Conservation (phyloP, 2,329 filamentous ascomycete species). For the Chrysoporthe austroafricana region DNA sequence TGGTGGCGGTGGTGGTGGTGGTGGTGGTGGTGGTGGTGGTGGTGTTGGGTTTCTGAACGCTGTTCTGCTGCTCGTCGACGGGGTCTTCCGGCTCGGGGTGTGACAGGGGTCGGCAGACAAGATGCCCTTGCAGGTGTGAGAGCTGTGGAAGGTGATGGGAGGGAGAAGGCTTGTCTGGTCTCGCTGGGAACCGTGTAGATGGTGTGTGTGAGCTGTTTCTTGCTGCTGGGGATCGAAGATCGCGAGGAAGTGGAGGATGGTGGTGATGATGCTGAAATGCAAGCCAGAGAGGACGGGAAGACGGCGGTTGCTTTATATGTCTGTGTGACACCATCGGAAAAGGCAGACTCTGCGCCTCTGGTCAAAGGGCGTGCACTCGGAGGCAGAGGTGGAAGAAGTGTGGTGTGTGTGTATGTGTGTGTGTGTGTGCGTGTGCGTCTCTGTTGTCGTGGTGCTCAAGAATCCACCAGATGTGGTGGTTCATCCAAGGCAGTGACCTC, state of each 20-base stretch:
- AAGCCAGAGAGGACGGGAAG: conserved; percentile 16
- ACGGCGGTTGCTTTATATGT: conserved; percentile 26
- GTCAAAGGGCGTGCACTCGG: conserved; percentile 23
- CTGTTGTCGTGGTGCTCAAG: conserved; percentile 16
- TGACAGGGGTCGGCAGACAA: neutral
- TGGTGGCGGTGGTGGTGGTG: neutral
- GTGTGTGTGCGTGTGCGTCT: neutral
- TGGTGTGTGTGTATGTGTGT: no score
- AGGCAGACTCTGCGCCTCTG: conserved; percentile 25
- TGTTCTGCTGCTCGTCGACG: neutral
- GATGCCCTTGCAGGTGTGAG: neutral
- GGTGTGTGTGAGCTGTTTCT: neutral
- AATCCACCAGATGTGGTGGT: conserved; percentile 20
- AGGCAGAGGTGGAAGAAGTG: conserved; percentile 22
- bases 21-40: conserved; percentile 3
- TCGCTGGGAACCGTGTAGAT: conserved; percentile 1
- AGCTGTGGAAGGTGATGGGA: neutral
- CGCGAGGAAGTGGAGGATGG: conserved; percentile 12
- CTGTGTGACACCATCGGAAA: conserved; percentile 18
- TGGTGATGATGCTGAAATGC: conserved; percentile 24
- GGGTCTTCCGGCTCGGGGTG: neutral
- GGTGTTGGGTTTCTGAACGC: neutral
- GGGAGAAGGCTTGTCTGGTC: neutral
- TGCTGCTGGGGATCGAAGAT: conserved; percentile 11
- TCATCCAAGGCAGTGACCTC: conserved; percentile 17